Evolutionary conservation across 2,329 filamentous ascomycete species (phyloP), one percentile per base, ranked within the genome.

Genomic region (Teratosphaeria epicoccoides): DNA sequence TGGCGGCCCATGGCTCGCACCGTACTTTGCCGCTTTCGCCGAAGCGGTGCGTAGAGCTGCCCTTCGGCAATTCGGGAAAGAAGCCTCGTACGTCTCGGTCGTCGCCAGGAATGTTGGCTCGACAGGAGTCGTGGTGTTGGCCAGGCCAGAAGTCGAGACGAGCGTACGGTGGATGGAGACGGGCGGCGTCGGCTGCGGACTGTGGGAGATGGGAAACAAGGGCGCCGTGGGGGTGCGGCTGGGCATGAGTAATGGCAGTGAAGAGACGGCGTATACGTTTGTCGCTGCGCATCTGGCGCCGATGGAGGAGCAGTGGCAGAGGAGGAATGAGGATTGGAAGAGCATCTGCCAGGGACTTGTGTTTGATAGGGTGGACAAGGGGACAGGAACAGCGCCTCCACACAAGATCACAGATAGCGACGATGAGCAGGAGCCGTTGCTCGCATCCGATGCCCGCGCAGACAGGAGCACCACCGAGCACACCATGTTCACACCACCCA

Each of bases 151-250:
- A 43, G 62, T 79, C 43, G 74, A 78, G 0, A 69, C 76, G 7
- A 74, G 77, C 23, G 73, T 96, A 49, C 72, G 73, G 49, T 74
- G 79, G 61, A 72, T 93, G n/a, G 79, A 88, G 57, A 83, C 81
- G n/a, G 88, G 85, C 2, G 87, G 86, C 49, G 84, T 89, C 2
- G 90, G 93, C 0, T 85, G 96, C 47, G 93, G 93, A 0, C 69
- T 89, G 1, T 84, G 83, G 52, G 85, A 91, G 47, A 93, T 95
- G 85, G 93, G 89, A 14, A 96, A 96, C 69, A 98, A 98, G 70
- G 93, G 91, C 25, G 91, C 89, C 3, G 85, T 95, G 0, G 93
- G 85, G 0, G 76, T 91, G 55, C 78, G 89, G 28, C 70, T 93
- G 43, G 76, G 81, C 12, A 84, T 87, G 61, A 63, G 69, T 17